A percentile compares a stretch with the other conserved stretches of the same genome.
phyloP scores from a whole-genome alignment of 73 alveolate species.

The Tetrahymena thermophila region DNA sequence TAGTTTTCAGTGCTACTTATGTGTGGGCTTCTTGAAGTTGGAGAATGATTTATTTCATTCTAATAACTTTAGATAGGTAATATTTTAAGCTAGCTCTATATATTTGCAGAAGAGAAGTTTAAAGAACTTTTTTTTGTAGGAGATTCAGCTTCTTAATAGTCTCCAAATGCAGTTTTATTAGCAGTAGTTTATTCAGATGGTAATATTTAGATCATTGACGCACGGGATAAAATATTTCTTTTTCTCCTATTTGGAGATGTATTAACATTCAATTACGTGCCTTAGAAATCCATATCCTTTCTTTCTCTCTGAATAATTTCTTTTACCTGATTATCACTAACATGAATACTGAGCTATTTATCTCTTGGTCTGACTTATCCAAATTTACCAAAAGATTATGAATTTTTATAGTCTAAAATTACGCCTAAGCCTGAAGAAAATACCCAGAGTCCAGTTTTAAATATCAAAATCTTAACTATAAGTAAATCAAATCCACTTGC shows the following conservation, averaged over 20 bases:
- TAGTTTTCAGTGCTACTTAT: neutral
- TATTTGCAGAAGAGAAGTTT: neutral
- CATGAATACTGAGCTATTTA: neutral
- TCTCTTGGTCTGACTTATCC: neutral
- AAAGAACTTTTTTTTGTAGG: neutral
- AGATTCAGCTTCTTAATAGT: neutral
- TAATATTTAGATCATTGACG: neutral
- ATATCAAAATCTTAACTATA: neutral
- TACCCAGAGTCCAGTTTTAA: neutral
- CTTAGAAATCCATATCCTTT: neutral
- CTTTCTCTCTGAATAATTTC: neutral
- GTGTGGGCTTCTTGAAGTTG: neutral
- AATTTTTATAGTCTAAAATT: neutral
- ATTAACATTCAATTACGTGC: neutral
- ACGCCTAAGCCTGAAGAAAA: neutral
- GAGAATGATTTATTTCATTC: neutral
- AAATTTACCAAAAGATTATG: neutral
- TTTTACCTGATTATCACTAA: neutral
- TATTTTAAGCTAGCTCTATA: neutral
- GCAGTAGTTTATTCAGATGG: neutral
- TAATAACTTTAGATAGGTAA: neutral
- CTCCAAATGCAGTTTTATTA: neutral
- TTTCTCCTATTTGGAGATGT: neutral
- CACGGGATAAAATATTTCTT: neutral
- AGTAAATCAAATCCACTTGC: neutral